phyloP scores from a whole-genome alignment of 805 yeast species.

The Candida takata region DNA sequence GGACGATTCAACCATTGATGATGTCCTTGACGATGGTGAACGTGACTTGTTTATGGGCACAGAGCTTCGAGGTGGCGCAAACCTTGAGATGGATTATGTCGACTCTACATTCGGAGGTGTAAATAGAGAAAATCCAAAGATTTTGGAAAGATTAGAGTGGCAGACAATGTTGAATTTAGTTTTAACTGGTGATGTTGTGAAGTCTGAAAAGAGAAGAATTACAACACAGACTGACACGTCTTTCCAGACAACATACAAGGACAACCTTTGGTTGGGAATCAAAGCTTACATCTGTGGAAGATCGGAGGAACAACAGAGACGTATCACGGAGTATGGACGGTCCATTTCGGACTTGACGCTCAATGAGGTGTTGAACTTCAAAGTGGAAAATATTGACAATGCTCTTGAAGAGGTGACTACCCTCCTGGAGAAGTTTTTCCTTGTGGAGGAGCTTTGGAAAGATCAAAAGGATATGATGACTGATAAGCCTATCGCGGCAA shows the following conservation, averaged over 20 bases:
- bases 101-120: slow-evolving; percentile 16
- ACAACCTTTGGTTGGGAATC: slow-evolving; percentile 82
- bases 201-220: slow-evolving; percentile 78
- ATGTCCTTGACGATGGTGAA: slow-evolving; percentile 24
- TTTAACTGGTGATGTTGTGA: slow-evolving; percentile 89
- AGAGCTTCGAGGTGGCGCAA: slow-evolving; percentile 28
- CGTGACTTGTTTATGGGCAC: slow-evolving; percentile 7
- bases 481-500: slow-evolving; percentile 67
- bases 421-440: slow-evolving; percentile 54
- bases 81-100: slow-evolving; percentile 41
- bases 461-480: slow-evolving; percentile 68
- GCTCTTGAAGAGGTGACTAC: slow-evolving; percentile 47
- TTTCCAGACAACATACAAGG: slow-evolving; percentile 49
- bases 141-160: slow-evolving; percentile 86
- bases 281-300: slow-evolving; percentile 78
- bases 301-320: slow-evolving; percentile 69
- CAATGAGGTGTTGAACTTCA: slow-evolving; percentile 61
- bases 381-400: slow-evolving; percentile 38
- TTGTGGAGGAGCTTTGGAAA: slow-evolving; percentile 72
- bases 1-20: slow-evolving; percentile 24
- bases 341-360: slow-evolving; percentile 67
- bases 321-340: slow-evolving; percentile 60
- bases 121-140: slow-evolving; percentile 28
- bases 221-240: slow-evolving; percentile 46
- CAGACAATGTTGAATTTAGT: slow-evolving; percentile 89